These are phyloP conservation scores for Gossypium laxum DNA, from an alignment of 441 rosid species.

Conservation along the genomic window DNA sequence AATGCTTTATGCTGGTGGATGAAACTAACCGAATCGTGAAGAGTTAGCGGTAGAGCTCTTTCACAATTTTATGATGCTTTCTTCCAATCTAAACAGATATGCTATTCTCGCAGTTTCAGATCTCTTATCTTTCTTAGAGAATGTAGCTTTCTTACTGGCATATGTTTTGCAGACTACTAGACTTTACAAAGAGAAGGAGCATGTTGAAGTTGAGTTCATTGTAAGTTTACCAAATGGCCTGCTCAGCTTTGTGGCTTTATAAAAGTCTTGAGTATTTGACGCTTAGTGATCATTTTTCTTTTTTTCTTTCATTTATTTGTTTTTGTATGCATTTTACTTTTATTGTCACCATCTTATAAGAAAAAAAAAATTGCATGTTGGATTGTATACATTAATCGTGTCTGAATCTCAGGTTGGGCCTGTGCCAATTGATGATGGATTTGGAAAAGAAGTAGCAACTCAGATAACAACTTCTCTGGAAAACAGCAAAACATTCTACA, in stretches of 20 bases:
- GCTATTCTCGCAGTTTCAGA: background rate
- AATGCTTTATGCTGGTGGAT: constrained; percentile 1
- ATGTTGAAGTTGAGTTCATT: constrained; percentile 90
- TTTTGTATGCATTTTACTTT: constrained; percentile 5
- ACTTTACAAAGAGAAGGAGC: constrained; percentile 77
- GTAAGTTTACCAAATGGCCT: constrained; percentile 40
- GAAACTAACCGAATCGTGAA: background rate
- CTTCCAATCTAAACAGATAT: constrained; percentile 1
- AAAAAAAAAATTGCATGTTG: background rate
- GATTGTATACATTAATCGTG: constrained; percentile 9
- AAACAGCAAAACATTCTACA: constrained; percentile 73
- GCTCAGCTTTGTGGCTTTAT: constrained; percentile 3
- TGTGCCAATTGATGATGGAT: constrained; percentile 66
- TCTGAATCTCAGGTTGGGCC: constrained; percentile 63
- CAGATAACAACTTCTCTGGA: constrained; percentile 62
- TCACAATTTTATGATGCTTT: background rate
- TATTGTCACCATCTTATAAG: background rate
- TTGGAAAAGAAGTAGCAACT: constrained; percentile 82
- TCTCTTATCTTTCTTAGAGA: constrained; percentile 1
- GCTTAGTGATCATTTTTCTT: background rate
- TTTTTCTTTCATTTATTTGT: background rate
- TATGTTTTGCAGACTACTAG: constrained; percentile 55
- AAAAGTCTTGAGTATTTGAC: background rate
- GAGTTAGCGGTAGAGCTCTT: background rate
- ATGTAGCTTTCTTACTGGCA: background rate